Evolutionary conservation across 2,329 filamentous ascomycete genomes (phyloP).

Genomic region (Escovopsis sp.): DNA sequence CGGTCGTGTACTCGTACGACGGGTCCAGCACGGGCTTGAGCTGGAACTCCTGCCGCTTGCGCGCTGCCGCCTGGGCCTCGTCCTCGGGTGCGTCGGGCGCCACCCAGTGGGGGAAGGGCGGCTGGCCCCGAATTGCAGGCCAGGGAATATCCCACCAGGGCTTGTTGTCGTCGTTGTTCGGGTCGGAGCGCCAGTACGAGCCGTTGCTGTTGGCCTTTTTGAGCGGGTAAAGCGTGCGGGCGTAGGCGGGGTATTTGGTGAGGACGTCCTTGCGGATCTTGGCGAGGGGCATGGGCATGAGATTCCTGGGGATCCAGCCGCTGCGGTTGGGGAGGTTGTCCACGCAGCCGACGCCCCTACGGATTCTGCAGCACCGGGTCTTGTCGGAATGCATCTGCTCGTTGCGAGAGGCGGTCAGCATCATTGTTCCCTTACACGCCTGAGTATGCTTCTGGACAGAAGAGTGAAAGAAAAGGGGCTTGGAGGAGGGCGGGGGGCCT

Average conservation of each 20-base stretch:
- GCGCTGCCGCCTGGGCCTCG: not conserved
- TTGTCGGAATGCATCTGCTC: not conserved
- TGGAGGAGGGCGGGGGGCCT: not conserved
- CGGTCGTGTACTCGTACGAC: conserved; percentile 8
- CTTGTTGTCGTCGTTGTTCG: conserved; percentile 16
- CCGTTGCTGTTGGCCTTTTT: conserved; percentile 5
- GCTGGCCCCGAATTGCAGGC: conserved; percentile 11
- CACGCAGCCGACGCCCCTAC: conserved; percentile 8
- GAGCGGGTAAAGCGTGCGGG: conserved; percentile 15
- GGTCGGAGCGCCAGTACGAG: conserved; percentile 15
- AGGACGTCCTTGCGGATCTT: conserved; percentile 12
- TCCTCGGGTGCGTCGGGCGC: conserved; percentile 6
- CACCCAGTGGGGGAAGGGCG: conserved; percentile 11
- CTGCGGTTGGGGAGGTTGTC: conserved; percentile 16
- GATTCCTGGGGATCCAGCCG: conserved; percentile 14
- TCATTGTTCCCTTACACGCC: too few species aligned
- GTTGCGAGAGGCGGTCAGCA: not conserved
- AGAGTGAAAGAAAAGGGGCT: too few species aligned
- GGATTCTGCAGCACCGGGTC: conserved; percentile 12
- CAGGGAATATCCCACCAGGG: conserved; percentile 13
- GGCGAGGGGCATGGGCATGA: conserved; percentile 7
- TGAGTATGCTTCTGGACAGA: too few species aligned
- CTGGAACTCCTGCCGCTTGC: conserved; percentile 1
- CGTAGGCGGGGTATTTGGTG: conserved; percentile 12
- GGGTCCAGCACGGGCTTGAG: conserved; percentile 5